phyloP scores from a whole-genome alignment of 164 flowering plant genomes.

The Macadamia tetraphylla region DNA sequence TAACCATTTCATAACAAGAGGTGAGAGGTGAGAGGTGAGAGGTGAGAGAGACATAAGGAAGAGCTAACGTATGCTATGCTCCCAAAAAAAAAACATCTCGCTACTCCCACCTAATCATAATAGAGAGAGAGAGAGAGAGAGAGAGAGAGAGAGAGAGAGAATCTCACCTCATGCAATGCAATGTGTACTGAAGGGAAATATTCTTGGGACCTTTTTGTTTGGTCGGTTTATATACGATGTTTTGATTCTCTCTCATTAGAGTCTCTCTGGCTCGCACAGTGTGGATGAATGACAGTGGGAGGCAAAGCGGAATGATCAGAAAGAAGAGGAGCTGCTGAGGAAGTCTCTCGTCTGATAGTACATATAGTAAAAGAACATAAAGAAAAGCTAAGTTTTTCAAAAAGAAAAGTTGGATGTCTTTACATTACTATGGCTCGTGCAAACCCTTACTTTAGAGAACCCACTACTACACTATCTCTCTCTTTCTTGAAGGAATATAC shows the following conservation, averaged over 20 bases:
- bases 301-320: background rate
- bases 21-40: no score
- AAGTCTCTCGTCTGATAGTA: no score
- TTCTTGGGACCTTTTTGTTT: conserved; percentile 21
- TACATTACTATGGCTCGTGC: conserved; percentile 44
- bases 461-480: conserved; percentile 16
- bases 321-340: background rate
- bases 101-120: background rate
- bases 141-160: background rate
- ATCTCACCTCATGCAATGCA: background rate
- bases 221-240: conserved; percentile 16
- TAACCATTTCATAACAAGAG: no score
- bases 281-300: background rate
- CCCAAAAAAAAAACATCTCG: no score
- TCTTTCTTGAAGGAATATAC: conserved; percentile 79
- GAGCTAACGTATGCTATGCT: no score
- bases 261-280: background rate
- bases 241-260: conserved; percentile 13
- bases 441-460: conserved; percentile 7
- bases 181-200: conserved; percentile 6
- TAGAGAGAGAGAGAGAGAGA: background rate
- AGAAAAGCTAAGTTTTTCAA: conserved; percentile 1
- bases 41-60: no score
- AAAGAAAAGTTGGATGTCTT: conserved; percentile 42
- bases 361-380: background rate